Base-by-base conservation (phyloP, 768 basidiomycete genomes). In the Phylloporus arenicola region DNA sequence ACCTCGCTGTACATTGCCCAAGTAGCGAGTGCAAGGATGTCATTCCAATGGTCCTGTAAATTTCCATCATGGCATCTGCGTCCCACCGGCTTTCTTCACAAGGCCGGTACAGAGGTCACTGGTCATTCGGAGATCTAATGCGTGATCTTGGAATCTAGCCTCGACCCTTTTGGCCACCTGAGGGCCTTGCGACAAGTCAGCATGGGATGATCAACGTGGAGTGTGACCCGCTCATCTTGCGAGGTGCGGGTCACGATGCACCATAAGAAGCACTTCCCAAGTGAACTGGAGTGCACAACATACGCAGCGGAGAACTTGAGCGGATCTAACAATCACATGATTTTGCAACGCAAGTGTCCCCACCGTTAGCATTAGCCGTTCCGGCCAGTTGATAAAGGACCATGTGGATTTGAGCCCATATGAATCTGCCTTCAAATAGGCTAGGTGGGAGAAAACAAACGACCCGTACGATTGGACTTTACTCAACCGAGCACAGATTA, bases 181-280 rank as follows among this genome's bases (percentile, higher is more conserved):
- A 57, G 84, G 31, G 81, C 82, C 68, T 84, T 81, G 3, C 63
- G 44, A 56, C 84, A 81, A 53, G 27, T 29, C 27, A 1, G 9
- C 27, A 29, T 6, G 79, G 2, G 35, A 24, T 43, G 37, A 25
- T 33, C 33, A 45, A 45, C 11, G 42, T 29, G 24, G 19, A 39
- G 30, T 9, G 19, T 25, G 25, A n/a, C 19, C 17, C 17, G 5
- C 10, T 11, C 38, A 13, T 19, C 6, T 34, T 20, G 72, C 73
- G 20, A 72, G 57, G 38, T 83, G 72, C 19, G 72, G 65, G 45
- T 72, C 74, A 53, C 80, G 82, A 63, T 74, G 66, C 55, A 76
- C 77, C 48, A 85, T 68, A 44, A 85, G 61, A 83, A 83, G 65
- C 80, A 83, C 65, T 85, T 83, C 84, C 82, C 29, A 84, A 72